phyloP scores from a whole-genome alignment of 371 early-diverging fungal genomes.

The Mucor piriformis region DNA sequence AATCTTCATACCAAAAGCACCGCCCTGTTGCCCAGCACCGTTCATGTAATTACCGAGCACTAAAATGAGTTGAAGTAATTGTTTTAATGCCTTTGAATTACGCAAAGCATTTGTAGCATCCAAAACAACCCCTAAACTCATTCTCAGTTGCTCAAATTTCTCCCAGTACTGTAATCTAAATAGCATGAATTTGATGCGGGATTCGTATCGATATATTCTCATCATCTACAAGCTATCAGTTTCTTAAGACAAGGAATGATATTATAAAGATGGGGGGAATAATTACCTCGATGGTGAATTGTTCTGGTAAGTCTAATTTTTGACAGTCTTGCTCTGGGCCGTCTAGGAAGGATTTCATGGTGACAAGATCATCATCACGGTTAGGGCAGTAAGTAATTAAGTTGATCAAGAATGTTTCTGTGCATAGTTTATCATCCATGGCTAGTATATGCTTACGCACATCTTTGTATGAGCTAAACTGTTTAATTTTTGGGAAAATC shows the following conservation, averaged over 20 bases:
- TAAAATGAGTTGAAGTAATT: constrained; percentile 53
- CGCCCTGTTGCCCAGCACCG: constrained; percentile 56
- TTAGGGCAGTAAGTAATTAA: constrained; percentile 38
- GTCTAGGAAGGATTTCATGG: constrained; percentile 45
- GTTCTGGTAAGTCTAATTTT: constrained; percentile 55
- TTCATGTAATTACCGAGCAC: constrained; percentile 68
- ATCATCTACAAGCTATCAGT: constrained; percentile 45
- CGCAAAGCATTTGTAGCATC: constrained; percentile 51
- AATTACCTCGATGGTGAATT: constrained; percentile 54
- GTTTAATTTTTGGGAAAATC: constrained; percentile 30
- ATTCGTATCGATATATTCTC: constrained; percentile 53
- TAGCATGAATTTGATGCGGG: constrained; percentile 49
- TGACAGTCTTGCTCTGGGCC: constrained; percentile 39
- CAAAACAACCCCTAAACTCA: constrained; percentile 45
- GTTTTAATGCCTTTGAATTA: constrained; percentile 40
- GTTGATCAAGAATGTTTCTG: constrained; percentile 42
- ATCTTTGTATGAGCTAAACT: constrained; percentile 22
- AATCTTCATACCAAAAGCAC: constrained; percentile 62
- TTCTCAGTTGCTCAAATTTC: constrained; percentile 40
- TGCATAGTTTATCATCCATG: constrained; percentile 40
- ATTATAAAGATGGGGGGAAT: too few species aligned
- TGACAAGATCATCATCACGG: constrained; percentile 36
- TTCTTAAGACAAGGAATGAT: too few species aligned
- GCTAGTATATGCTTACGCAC: constrained; percentile 22
- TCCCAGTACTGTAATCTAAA: constrained; percentile 58